Evolutionary conservation across 148 eudicot species (phyloP), one percentile per base, ranked within the genome.

Genomic region (Spergularia bocconei): DNA sequence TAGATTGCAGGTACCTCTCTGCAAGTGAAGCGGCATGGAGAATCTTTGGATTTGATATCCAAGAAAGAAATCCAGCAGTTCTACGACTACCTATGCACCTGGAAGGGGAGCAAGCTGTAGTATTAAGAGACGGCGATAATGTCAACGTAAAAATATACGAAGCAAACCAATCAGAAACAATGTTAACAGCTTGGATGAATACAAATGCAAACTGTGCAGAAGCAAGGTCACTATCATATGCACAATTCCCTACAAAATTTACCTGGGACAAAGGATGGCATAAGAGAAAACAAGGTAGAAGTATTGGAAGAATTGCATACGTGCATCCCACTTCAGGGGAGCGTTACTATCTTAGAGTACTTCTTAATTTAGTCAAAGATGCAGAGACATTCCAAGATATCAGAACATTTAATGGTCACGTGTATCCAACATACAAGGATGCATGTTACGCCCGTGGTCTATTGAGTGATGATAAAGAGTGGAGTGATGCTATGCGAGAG

Each of bases 151-250:
- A 58, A 0, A 15, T 57, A 4, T 10, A 61, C n/a, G 2, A 15
- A 17, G 51, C 41, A 20, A n/a, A 25, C 1, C 12, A 15, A 1
- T n/a, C 14, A 12, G 36, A 66, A 1, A 65, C 71, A 0, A 75
- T 66, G 78, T n/a, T 76, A 6, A 48, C 69, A 10, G 58, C 39
- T 7, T 73, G 69, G 76, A 61, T 62, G 59, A 50, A 61, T 11
- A 48, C 58, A 1, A 77, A 61, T 20, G 50, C 2, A 1, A 62
- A 0, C 0, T 7, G 38, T 36, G 0, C 16, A 1, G 38, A 70
- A 11, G 69, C 61, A 17, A 51, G 23, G 39, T 3, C 33, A 2
- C 29, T 77, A 1, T 69, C 79, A 11, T 77, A 60, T 19, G 68
- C 66, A 23, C 4, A 77, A 11, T 69, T 70, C 66, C 79, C 59